Base-by-base conservation (phyloP, 305 asterid species). In the Solanum chacoense region DNA sequence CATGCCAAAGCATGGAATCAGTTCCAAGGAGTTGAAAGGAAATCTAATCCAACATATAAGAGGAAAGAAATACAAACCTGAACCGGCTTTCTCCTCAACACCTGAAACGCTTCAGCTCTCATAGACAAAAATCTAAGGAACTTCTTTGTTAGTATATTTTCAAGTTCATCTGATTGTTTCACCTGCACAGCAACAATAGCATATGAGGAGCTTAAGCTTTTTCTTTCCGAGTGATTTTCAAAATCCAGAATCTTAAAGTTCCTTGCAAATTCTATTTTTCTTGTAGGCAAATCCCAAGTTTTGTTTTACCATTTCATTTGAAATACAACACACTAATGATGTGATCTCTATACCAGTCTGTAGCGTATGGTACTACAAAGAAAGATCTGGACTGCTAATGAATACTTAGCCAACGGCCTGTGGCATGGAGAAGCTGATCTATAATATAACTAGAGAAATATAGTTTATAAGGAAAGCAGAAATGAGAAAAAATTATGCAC, bases 91-190 rank as follows among this genome's bases (percentile, higher is more conserved):
- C 99, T 95, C 95, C 99, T 95, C 86, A 97, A 91, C 71, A 97
- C 99, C 93, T 96, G 98, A 93, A 97, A 97, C 36, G 99, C 99
- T 94, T 97, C 99, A 8, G 99, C 99, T 92, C 99, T 94, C 99
- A 97, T 96, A 45, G 98, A 96, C 90, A 96, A 94, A 93, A 97
- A 97, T 87, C 99, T 94, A 85, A 97, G 99, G 59, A 97, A 97
- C 93, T 97, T 97, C 90, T 97, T 97, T n/a, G 99, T 94, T 87
- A 97, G 92, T 89, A 97, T 96, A 93, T 97, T 97, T 94, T 96
- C 99, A 85, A 97, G 98, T 92, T 97, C 99, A 94, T 97, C 99
- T 13, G 98, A 89, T 91, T 95, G 99, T 95, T 95, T 97, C 89
- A 97, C 99, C 99, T 97, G 91, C 89, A 87, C 37, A 88, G 40